Percentiles rank a stretch among this genome's conserved stretches.
Evolutionary conservation across 129 eudicot genomes (phyloP).

Genomic region (Calendula officinalis): DNA sequence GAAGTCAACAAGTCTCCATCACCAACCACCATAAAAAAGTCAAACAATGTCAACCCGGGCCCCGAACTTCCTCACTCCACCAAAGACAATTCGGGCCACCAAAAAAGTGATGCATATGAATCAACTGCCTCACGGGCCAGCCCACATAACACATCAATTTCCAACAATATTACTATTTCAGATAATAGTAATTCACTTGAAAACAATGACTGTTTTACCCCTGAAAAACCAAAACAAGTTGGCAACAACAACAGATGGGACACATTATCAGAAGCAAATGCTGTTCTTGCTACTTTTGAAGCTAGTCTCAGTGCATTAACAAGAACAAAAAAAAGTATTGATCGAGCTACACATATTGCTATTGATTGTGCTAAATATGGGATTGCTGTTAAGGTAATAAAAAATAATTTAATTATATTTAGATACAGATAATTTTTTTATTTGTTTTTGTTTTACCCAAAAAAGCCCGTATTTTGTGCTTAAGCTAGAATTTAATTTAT

Average conservation of each 20-base stretch:
- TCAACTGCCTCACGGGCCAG: constrained; percentile 48
- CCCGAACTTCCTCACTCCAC: constrained; percentile 35
- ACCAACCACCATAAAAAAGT: constrained; percentile 30
- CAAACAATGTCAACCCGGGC: constrained; percentile 22
- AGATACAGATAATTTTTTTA: too few species aligned
- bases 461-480: too few species aligned
- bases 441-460: too few species aligned
- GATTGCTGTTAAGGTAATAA: constrained; percentile 71
- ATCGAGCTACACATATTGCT: constrained; percentile 84
- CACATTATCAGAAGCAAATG: constrained; percentile 54
- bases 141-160: constrained; percentile 46
- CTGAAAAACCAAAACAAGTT: constrained; percentile 38
- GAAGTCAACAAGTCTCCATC: constrained; percentile 34
- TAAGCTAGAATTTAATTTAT: too few species aligned
- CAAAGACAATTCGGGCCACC: constrained; percentile 41
- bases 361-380: constrained; percentile 95
- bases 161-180: constrained; percentile 36
- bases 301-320: constrained; percentile 57
- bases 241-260: constrained; percentile 46
- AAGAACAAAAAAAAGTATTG: constrained; percentile 90
- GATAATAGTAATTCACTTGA: constrained; percentile 40
- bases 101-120: constrained; percentile 44
- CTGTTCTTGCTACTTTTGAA: constrained; percentile 69
- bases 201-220: constrained; percentile 51
- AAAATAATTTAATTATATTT: too few species aligned